Conservation (phyloP, 768 basidiomycete genomes). For the Termitomyces sp. region DNA sequence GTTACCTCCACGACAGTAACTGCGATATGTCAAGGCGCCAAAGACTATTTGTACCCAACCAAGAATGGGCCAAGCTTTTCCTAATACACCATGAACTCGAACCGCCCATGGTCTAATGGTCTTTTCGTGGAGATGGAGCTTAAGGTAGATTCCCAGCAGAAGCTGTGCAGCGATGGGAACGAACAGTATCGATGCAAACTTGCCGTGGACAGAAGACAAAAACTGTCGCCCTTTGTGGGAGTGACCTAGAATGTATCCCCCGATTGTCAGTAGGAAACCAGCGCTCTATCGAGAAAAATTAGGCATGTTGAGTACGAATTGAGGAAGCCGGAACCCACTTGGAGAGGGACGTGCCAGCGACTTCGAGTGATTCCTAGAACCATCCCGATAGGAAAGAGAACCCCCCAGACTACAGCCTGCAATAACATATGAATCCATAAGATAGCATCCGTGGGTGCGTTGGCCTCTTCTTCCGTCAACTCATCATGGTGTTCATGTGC, state of each 20-base stretch:
- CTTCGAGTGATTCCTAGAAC: constrained; percentile 73
- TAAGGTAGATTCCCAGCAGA: constrained; percentile 81
- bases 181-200: constrained; percentile 62
- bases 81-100: constrained; percentile 69
- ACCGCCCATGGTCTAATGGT: constrained; percentile 72
- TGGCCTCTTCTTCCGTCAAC: constrained; percentile 57
- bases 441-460: constrained; percentile 69
- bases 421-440: constrained; percentile 82
- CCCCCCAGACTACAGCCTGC: constrained; percentile 79
- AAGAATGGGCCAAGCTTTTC: constrained; percentile 78
- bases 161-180: constrained; percentile 66
- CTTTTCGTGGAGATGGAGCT: constrained; percentile 84
- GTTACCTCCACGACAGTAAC: constrained; percentile 76
- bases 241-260: constrained; percentile 81
- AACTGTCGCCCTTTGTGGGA: constrained; percentile 82
- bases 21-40: constrained; percentile 69
- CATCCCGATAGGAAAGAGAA: constrained; percentile 85
- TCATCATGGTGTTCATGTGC: constrained; percentile 66
- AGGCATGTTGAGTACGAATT: background rate
- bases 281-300: constrained; percentile 39
- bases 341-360: constrained; percentile 88
- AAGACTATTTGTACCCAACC: constrained; percentile 91
- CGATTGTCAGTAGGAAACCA: constrained; percentile 66
- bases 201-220: constrained; percentile 67
- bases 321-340: constrained; percentile 40